Base-by-base conservation (phyloP, 768 basidiomycete species). In the Lentinula detonsa region DNA sequence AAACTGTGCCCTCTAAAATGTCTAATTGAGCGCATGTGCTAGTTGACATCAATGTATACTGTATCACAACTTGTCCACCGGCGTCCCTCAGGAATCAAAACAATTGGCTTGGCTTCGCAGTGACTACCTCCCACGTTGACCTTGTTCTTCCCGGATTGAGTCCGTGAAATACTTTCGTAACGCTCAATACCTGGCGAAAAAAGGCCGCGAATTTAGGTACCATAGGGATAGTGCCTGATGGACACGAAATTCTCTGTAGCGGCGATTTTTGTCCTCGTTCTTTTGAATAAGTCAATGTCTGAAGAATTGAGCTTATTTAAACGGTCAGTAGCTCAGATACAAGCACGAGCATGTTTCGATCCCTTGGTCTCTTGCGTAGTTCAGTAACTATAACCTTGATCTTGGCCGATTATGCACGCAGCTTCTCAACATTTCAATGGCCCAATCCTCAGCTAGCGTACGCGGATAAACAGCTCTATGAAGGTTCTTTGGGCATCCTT, bases 371-470 rank as follows among this genome's bases (percentile, higher is more conserved):
- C 33, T 54, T 40, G 4, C 9, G 16, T 2, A 15, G 0, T 28
- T 28, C 18, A 9, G 15, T 21, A 4, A 4, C 43, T 8, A 10
- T 56, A 10, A 15, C 39, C 39, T 15, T 31, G 15, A 23, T 0
- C 21, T 56, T 21, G 18, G 23, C 42, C 8, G 40, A 11, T 15
- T 31, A 21, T 4, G 55, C 16, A 23, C 0, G 28, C 21, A 40
- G 55, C n/a, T 28, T 31, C n/a, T 23, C 55, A n/a, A 56, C 55
- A 4, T 56, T 56, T 13, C 55, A 56, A 28, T 56, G 55, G 55
- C 55, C 55, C 23, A 56, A 56, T 4, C 15, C 39, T 37, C 39
- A 15, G 15, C 28, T 56, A 21, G 23, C 37, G 37, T 56, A 43
- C 11, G 55, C 55, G 13, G 55, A 56, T 28, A 40, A 40, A 21